A percentile compares a stretch with the other conserved stretches of the same genome.
These are phyloP conservation scores for Candida loeiensis DNA, from an alignment of 805 yeast species.

Conservation along the genomic window DNA sequence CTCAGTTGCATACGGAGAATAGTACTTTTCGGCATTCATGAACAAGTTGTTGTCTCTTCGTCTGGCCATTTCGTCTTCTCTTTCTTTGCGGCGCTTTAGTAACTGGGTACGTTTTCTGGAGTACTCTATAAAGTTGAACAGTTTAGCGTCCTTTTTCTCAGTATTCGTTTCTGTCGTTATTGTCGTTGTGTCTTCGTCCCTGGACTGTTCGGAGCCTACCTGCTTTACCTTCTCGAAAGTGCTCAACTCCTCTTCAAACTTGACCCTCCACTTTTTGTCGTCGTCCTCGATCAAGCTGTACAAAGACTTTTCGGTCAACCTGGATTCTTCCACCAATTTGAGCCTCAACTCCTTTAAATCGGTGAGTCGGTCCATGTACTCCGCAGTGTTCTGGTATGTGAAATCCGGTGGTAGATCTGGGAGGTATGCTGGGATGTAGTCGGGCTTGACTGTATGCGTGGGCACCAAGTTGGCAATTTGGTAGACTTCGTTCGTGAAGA, in stretches of 20 bases:
- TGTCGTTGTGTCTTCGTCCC: neutral
- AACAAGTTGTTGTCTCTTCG: constrained; percentile 28
- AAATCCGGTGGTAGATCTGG: constrained; percentile 94
- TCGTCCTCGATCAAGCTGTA: constrained; percentile 50
- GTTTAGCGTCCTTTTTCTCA: constrained; percentile 9
- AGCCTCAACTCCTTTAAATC: constrained; percentile 72
- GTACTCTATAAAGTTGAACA: constrained; percentile 56
- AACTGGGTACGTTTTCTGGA: constrained; percentile 47
- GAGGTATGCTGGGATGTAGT: constrained; percentile 67
- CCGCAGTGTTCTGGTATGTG: constrained; percentile 78
- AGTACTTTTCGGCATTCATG: constrained; percentile 36
- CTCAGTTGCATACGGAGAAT: constrained; percentile 34
- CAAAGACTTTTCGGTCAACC: constrained; percentile 75
- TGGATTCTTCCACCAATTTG: constrained; percentile 74
- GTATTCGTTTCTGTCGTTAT: constrained; percentile 5
- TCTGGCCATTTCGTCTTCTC: constrained; percentile 19
- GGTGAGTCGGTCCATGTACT: constrained; percentile 55
- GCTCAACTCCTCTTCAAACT: constrained; percentile 24
- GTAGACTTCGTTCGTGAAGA: constrained; percentile 50
- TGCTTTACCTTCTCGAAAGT: constrained; percentile 6
- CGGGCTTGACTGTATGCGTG: constrained; percentile 36
- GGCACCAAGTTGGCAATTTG: constrained; percentile 55
- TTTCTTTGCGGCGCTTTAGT: constrained; percentile 18
- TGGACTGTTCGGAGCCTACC: neutral
- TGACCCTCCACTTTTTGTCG: constrained; percentile 26